Conservation (phyloP, 148 eudicot species). For the Nyssa sinensis region DNA sequence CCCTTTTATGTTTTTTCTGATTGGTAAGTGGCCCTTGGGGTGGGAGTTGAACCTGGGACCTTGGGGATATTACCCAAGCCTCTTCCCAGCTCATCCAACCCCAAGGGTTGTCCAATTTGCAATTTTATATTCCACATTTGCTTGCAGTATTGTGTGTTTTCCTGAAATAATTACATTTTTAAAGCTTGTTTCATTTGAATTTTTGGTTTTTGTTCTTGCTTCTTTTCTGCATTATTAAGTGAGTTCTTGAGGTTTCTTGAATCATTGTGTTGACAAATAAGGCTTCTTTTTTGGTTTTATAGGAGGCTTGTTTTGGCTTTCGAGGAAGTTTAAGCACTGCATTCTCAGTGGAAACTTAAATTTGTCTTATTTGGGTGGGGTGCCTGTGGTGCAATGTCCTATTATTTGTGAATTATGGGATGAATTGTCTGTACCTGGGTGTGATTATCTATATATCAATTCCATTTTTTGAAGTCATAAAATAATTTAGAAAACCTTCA, state of each 20-base stretch:
- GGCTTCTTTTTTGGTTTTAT: background rate
- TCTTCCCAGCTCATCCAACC: too few species aligned
- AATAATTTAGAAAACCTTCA: background rate
- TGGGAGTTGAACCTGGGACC: too few species aligned
- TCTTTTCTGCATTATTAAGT: background rate
- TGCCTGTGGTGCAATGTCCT: background rate
- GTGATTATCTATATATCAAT: background rate
- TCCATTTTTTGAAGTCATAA: background rate
- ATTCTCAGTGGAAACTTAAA: too few species aligned
- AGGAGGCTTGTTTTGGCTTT: background rate
- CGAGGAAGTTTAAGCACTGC: too few species aligned
- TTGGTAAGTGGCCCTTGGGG: too few species aligned
- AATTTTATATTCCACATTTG: background rate
- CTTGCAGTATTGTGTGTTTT: background rate
- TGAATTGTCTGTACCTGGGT: background rate
- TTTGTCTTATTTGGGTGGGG: background rate
- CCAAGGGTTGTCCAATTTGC: too few species aligned
- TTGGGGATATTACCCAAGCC: too few species aligned
- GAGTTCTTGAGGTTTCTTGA: background rate
- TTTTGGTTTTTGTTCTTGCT: background rate
- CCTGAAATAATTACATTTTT: background rate
- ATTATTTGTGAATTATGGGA: background rate
- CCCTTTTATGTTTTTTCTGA: background rate
- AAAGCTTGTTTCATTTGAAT: background rate
- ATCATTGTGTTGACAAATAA: background rate